These are phyloP conservation scores for Sanghuangporus sanghuang DNA, from an alignment of 1,284 basidiomycete genomes.

Conservation along the genomic window DNA sequence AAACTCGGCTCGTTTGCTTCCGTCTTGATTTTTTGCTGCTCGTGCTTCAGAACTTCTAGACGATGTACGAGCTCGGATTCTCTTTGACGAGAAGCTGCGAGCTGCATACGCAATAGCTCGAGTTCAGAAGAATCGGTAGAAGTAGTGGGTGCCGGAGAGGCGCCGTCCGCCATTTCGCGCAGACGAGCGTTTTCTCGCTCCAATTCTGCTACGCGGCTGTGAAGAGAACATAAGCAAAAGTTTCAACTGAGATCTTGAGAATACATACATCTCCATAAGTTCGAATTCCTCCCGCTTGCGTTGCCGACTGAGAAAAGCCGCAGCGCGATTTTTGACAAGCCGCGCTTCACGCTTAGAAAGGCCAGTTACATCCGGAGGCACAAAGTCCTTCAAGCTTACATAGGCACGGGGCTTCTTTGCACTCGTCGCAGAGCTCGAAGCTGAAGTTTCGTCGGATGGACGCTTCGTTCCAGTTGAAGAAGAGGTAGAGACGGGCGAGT, in stretches of 20 bases:
- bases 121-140: conserved; percentile 39
- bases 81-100: conserved; percentile 59
- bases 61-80: conserved; percentile 63
- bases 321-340: conserved; percentile 87
- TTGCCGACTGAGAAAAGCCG: conserved; percentile 85
- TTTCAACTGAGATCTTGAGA: conserved; percentile 7
- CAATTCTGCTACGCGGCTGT: conserved; percentile 51
- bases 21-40: conserved; percentile 27
- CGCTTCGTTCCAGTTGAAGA: not conserved
- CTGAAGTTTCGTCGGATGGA: not conserved
- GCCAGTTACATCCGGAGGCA: conserved; percentile 84
- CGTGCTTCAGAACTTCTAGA: conserved; percentile 44
- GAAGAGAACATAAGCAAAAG: not conserved
- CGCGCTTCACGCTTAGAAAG: conserved; percentile 87
- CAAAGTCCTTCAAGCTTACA: conserved; percentile 75
- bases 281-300: conserved; percentile 92
- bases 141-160: not conserved
- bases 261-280: conserved; percentile 76
- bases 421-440: not conserved
- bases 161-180: conserved; percentile 39
- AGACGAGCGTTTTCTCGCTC: conserved; percentile 76
- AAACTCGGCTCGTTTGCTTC: conserved; percentile 25
- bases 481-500: not conserved
- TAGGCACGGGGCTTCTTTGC: conserved; percentile 51
- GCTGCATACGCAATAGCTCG: conserved; percentile 57